phyloP scores from a whole-genome alignment of 2,329 filamentous ascomycete species.

The Sporothrix brasiliensis region DNA sequence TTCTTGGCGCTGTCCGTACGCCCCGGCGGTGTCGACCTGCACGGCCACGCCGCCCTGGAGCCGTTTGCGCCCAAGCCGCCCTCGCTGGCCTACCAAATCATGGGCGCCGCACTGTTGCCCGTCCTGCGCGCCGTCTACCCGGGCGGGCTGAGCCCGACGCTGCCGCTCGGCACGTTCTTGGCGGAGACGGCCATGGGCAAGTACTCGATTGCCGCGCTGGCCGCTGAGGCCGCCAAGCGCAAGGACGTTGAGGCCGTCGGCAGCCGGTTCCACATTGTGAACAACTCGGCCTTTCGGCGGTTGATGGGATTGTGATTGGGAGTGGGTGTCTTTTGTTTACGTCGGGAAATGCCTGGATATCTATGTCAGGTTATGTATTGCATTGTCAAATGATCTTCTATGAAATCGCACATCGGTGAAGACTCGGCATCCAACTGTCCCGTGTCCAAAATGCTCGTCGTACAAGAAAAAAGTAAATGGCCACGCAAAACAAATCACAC shows the following conservation, averaged over 20 bases:
- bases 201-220: constrained; percentile 38
- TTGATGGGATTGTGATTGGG: neutral
- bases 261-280: constrained; percentile 26
- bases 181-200: constrained; percentile 52
- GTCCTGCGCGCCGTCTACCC: constrained; percentile 37
- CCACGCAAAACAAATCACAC: no score
- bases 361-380: neutral
- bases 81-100: neutral
- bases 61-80: constrained; percentile 47
- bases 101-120: constrained; percentile 39
- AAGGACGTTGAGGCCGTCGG: constrained; percentile 40
- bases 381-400: no score
- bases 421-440: no score
- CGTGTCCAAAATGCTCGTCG: no score
- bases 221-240: constrained; percentile 33
- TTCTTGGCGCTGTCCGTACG: constrained; percentile 62
- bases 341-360: no score
- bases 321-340: neutral
- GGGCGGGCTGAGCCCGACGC: constrained; percentile 48
- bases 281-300: constrained; percentile 33
- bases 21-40: constrained; percentile 61
- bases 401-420: no score
- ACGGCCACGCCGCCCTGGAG: constrained; percentile 47
- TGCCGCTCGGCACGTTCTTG: constrained; percentile 49
- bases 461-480: no score